A percentile compares a stretch with the other conserved stretches of the same genome.
Evolutionary conservation across 345 rosid genomes (phyloP).

Genomic region (Eucalyptus curtisii): DNA sequence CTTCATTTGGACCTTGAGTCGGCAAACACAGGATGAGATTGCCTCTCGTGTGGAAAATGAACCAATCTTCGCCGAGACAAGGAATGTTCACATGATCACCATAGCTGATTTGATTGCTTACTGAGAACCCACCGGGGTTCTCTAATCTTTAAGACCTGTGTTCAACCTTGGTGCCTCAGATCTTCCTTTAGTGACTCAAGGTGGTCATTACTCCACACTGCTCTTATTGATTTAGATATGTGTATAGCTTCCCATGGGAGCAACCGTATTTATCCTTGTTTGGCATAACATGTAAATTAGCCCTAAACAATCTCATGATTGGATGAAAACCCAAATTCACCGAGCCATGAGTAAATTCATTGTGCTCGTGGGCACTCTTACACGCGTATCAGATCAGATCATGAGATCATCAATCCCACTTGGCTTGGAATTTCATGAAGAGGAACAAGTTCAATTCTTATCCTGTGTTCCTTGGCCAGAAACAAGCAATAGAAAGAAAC

Average conservation of each 20-base stretch:
- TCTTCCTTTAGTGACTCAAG: slow-evolving; percentile 94
- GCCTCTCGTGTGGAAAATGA: slow-evolving; percentile 50
- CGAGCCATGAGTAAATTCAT: background rate
- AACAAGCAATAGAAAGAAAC: background rate
- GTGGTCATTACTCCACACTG: slow-evolving; percentile 33
- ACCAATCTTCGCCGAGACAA: slow-evolving; percentile 44
- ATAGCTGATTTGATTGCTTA: slow-evolving; percentile 91
- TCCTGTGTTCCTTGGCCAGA: background rate
- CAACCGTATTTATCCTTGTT: background rate
- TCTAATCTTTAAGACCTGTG: slow-evolving; percentile 90
- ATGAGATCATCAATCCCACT: background rate
- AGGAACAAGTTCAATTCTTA: background rate
- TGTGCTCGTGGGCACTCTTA: background rate
- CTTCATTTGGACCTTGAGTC: slow-evolving; percentile 90
- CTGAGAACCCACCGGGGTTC: slow-evolving; percentile 86
- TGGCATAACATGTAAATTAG: slow-evolving; percentile 31
- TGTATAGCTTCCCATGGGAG: background rate
- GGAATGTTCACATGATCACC: slow-evolving; percentile 65
- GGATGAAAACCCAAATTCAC: background rate
- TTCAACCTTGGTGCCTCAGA: slow-evolving; percentile 92
- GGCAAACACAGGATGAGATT: slow-evolving; percentile 50
- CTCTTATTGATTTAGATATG: background rate
- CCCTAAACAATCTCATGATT: background rate
- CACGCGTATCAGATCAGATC: background rate
- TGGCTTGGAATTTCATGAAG: background rate